These are phyloP conservation scores for Helenozyma baotianmanensis DNA, from an alignment of 805 yeast species.

Conservation along the genomic window DNA sequence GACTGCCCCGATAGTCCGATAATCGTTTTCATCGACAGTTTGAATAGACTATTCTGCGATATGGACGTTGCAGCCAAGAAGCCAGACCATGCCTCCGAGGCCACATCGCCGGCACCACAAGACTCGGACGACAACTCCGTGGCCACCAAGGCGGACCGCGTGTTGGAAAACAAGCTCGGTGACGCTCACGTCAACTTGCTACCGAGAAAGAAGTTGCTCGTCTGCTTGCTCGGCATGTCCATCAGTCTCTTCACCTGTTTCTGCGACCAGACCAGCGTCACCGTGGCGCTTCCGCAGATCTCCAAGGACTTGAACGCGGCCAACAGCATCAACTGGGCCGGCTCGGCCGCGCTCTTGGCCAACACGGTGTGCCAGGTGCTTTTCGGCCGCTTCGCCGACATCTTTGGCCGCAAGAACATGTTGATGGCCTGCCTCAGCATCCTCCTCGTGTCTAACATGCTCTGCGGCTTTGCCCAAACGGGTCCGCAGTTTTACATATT, in stretches of 20 bases:
- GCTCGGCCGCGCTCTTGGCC: conserved; percentile 64
- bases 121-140: no score
- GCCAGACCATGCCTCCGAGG: no score
- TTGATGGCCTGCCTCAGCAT: conserved; percentile 40
- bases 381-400: conserved; percentile 66
- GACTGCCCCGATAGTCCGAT: no score
- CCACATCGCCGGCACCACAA: no score
- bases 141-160: no score
- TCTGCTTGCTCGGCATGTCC: conserved; percentile 35
- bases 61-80: no score
- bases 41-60: no score
- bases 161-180: conserved; percentile 27
- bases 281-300: conserved; percentile 46
- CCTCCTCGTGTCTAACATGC: conserved; percentile 43
- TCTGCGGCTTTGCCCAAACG: conserved; percentile 36
- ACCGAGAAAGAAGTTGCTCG: conserved; percentile 32
- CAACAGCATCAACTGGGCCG: conserved; percentile 61
- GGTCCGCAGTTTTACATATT: conserved; percentile 45
- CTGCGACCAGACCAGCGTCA: conserved; percentile 47
- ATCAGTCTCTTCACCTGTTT: conserved; percentile 39
- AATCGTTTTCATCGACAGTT: no score
- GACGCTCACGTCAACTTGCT: conserved; percentile 41
- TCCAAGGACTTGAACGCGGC: conserved; percentile 44
- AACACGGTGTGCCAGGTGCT: conserved; percentile 72
- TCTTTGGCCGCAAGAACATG: conserved; percentile 50